Base-by-base conservation (phyloP, 164 flowering plant species). In the Aristolochia contorta region DNA sequence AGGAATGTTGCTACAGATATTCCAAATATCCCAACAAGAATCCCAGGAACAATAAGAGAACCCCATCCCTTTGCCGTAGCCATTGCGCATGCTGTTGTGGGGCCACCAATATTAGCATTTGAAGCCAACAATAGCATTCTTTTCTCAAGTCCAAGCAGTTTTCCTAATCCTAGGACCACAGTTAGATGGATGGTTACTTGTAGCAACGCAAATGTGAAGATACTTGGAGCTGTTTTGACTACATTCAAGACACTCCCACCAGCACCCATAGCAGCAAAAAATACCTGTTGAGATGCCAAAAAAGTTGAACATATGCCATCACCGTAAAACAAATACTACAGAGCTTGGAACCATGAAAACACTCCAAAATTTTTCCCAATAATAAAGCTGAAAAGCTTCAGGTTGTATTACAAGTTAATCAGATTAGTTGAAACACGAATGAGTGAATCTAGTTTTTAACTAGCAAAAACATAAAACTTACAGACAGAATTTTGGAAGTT, bases 41-140 rank as follows among this genome's bases (percentile, higher is more conserved):
- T 84, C 4, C 79, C 84, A 30, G 96, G 98, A 64, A 92, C 86
- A 43, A 87, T 72, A 62, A 89, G 57, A 48, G 98, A 87, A 24
- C 62, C 54, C 96, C 98, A 92, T 59, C 96, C 96, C 71, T 92
- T 83, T 25, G 96, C 83, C 1, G 82, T 87, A 58, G 96, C 96
- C 96, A 92, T 92, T 33, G 91, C 98, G 67, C 89, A 84, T 0
- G 96, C 98, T 53, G 96, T 89, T 41, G 98, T 85, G 24, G 96
- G 98, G 60, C 98, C 96, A 56, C 96, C 98, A 25, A 92, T 74
- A 57, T 92, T 92, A 37, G 97, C 96, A 78, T 89, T 93, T 60
- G 98, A 93, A 64, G 97, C 98, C 59, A 93, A 18, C 65, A 89
- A 83, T 61, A 87, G 49, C 27, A 78, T 68, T 68, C 74, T 92